Conservation (phyloP, 176 grass and related monocot genomes). For the Oryza punctata region DNA sequence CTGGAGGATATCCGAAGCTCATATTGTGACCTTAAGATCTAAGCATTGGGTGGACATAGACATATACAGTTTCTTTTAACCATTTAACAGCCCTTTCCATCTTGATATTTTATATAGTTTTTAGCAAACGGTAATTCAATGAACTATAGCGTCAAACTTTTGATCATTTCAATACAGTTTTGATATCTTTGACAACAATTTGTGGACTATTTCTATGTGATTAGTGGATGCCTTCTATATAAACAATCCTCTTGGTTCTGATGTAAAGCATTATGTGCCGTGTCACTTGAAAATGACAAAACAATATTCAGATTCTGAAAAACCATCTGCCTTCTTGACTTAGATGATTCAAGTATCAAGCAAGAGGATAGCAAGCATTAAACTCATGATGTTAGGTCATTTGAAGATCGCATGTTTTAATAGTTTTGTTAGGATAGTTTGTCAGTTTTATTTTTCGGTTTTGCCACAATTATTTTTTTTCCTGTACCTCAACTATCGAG, state of each 20-base stretch:
- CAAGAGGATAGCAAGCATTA: background rate
- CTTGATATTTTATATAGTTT: background rate
- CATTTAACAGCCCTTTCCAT: background rate
- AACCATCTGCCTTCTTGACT: background rate
- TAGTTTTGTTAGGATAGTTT: background rate
- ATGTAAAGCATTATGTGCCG: background rate
- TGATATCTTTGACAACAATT: background rate
- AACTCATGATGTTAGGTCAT: background rate
- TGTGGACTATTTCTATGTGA: background rate
- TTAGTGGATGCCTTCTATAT: background rate
- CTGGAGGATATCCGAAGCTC: background rate
- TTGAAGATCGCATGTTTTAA: background rate
- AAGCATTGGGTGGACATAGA: background rate
- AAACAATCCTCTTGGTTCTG: background rate
- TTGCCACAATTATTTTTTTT: no score
- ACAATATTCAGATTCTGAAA: background rate
- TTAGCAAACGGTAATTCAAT: background rate
- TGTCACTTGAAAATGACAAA: slow-evolving; percentile 12
- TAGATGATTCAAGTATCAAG: background rate
- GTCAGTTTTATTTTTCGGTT: no score
- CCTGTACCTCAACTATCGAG: no score
- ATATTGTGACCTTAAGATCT: background rate
- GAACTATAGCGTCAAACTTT: background rate
- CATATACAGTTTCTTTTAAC: slow-evolving; percentile 15
- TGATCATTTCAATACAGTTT: background rate